Evolutionary conservation across 2,329 filamentous ascomycete genomes (phyloP).

Genomic region (Pseudopithomyces chartarum): DNA sequence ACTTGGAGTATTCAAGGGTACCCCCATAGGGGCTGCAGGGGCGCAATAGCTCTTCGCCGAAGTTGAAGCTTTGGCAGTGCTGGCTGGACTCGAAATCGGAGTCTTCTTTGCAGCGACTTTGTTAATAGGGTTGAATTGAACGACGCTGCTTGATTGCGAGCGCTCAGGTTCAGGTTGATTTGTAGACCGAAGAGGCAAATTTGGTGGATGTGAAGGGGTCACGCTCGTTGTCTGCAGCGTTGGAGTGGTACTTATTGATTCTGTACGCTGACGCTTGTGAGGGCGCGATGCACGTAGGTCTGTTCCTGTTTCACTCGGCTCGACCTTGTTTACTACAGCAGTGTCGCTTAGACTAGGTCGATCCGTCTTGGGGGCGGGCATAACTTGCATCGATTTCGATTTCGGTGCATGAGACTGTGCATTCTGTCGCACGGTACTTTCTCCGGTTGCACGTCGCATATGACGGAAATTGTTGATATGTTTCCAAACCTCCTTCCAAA

Average conservation of each 20-base stretch:
- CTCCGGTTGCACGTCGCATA: slow-evolving; percentile 30
- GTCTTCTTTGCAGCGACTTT: neutral
- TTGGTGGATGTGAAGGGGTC: neutral
- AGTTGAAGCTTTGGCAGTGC: neutral
- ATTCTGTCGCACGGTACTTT: slow-evolving; percentile 22
- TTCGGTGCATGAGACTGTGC: neutral
- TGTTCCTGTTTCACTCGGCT: neutral
- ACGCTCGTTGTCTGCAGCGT: neutral
- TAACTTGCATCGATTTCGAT: neutral
- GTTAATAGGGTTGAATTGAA: neutral
- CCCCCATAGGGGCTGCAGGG: neutral
- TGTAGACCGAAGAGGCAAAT: neutral
- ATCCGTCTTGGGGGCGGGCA: neutral
- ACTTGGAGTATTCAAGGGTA: neutral
- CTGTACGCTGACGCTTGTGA: neutral
- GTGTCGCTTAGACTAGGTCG: neutral
- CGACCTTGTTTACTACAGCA: neutral
- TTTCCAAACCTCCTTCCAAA: slow-evolving; percentile 41
- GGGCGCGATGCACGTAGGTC: neutral
- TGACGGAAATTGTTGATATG: slow-evolving; percentile 34
- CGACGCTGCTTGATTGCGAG: no score
- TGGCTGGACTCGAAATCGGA: neutral
- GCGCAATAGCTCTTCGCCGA: neutral
- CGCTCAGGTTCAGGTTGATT: neutral
- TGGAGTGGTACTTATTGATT: neutral